phyloP scores from a whole-genome alignment of 179 eudicot species.

The Gypsophila paniculata region DNA sequence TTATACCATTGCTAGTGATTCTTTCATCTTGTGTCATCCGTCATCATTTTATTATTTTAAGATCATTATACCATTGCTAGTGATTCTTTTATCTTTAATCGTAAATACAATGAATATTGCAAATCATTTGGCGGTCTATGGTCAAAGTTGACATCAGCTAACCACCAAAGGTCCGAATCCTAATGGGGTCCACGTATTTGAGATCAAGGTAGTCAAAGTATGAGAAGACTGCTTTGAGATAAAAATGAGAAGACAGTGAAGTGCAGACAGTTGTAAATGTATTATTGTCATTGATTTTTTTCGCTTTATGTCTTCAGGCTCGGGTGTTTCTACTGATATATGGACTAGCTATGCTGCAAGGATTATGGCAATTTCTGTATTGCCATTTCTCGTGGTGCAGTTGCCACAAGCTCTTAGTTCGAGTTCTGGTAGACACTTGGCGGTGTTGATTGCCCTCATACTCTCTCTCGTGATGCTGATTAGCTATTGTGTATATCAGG shows the following conservation, averaged over 20 bases:
- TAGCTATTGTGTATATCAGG: conserved; percentile 43
- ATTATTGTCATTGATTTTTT: background rate
- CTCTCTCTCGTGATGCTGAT: conserved; percentile 42
- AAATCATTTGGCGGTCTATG: too few species aligned
- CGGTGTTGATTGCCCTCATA: conserved; percentile 40
- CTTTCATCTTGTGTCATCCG: too few species aligned
- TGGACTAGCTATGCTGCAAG: conserved; percentile 59
- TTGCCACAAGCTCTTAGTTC: conserved; percentile 46
- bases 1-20: too few species aligned
- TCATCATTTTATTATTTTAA: too few species aligned
- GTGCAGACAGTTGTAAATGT: too few species aligned
- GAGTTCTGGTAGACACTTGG: conserved; percentile 39
- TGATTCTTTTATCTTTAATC: too few species aligned
- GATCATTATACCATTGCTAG: too few species aligned
- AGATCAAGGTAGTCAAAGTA: too few species aligned
- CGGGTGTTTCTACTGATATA: conserved; percentile 50
- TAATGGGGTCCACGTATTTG: background rate
- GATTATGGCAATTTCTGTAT: conserved; percentile 61
- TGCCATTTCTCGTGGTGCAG: conserved; percentile 57
- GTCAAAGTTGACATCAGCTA: too few species aligned
- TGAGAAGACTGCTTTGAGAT: background rate
- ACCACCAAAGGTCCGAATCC: background rate
- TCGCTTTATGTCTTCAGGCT: conserved; percentile 30
- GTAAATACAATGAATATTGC: too few species aligned
- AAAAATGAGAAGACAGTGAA: background rate